Percentiles rank a stretch among this genome's conserved stretches.
These are phyloP conservation scores for Phaeosphaeriaceae sp. DNA, from an alignment of 2,329 filamentous ascomycete genomes.

Conservation along the genomic window DNA sequence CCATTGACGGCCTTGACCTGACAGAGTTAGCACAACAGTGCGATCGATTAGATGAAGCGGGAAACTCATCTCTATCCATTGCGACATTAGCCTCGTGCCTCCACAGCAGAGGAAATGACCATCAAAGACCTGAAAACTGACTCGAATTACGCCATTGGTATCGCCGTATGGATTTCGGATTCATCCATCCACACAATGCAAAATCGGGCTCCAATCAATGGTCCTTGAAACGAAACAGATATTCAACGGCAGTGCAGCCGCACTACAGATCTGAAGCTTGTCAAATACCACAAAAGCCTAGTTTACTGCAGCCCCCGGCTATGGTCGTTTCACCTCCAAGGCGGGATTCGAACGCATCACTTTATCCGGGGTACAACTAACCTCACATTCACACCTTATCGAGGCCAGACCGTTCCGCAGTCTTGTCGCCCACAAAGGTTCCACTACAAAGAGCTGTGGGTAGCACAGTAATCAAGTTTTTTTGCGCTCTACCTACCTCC, in stretches of 20 bases:
- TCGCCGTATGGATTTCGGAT: not conserved
- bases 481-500: not conserved
- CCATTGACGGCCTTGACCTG: not conserved
- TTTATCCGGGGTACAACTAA: conserved; percentile 5
- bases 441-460: not conserved
- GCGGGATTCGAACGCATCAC: conserved; percentile 3
- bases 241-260: not conserved
- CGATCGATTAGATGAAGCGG: not conserved
- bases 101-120: not conserved
- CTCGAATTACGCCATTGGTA: not conserved
- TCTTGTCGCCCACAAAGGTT: conserved; percentile 13
- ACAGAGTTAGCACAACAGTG: not conserved
- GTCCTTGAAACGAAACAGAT: not conserved
- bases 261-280: not conserved
- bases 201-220: not conserved
- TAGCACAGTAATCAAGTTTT: not conserved
- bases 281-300: not conserved
- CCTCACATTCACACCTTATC: not conserved
- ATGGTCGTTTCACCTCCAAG: conserved; percentile 11
- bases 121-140: not conserved
- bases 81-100: conserved; percentile 4
- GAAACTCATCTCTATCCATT: conserved; percentile 5
- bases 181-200: not conserved
- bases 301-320: conserved; percentile 1
- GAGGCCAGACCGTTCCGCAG: conserved; percentile 8